phyloP scores from a whole-genome alignment of 495 filamentous ascomycete genomes.

The Hypoxylon perforatum region DNA sequence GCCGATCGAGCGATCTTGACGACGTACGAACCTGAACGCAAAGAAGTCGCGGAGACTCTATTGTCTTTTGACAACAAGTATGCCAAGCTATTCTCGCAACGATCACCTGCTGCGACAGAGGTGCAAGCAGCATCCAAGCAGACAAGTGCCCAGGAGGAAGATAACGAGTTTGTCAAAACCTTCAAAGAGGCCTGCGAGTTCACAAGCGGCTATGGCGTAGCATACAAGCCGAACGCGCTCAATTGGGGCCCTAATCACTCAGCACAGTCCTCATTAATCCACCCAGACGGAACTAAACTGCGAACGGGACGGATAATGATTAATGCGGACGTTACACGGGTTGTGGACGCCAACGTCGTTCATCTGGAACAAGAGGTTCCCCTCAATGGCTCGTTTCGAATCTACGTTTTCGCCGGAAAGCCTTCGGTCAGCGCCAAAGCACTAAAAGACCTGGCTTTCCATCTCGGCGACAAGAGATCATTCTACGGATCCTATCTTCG shows the following conservation, averaged over 20 bases:
- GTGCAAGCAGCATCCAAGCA: slow-evolving; percentile 57
- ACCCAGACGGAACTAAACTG: slow-evolving; percentile 69
- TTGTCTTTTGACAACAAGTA: slow-evolving; percentile 79
- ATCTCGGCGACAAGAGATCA: slow-evolving; percentile 70
- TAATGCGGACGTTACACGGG: slow-evolving; percentile 81
- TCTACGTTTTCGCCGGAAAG: slow-evolving; percentile 84
- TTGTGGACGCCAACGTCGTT: slow-evolving; percentile 85
- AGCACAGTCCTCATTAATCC: slow-evolving; percentile 75
- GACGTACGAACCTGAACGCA: slow-evolving; percentile 78
- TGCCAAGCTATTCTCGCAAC: slow-evolving; percentile 73
- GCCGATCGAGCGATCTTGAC: slow-evolving; percentile 67
- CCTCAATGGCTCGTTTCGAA: slow-evolving; percentile 84
- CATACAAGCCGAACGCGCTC: slow-evolving; percentile 69
- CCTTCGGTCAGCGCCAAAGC: slow-evolving; percentile 66
- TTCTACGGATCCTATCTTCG: slow-evolving; percentile 76
- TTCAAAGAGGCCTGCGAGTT: slow-evolving; percentile 79
- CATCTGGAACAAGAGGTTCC: slow-evolving; percentile 90
- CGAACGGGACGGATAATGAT: slow-evolving; percentile 76
- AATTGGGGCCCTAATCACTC: slow-evolving; percentile 76
- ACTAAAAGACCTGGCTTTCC: slow-evolving; percentile 72
- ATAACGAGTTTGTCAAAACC: slow-evolving; percentile 77
- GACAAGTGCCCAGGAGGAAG: slow-evolving; percentile 43
- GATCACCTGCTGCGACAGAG: slow-evolving; percentile 63
- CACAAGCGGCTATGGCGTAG: slow-evolving; percentile 76
- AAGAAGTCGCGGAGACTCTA: slow-evolving; percentile 74